Evolutionary conservation across 2,329 filamentous ascomycete species (phyloP), one percentile per base, ranked within the genome.

Genomic region (Neonectria ditissima): DNA sequence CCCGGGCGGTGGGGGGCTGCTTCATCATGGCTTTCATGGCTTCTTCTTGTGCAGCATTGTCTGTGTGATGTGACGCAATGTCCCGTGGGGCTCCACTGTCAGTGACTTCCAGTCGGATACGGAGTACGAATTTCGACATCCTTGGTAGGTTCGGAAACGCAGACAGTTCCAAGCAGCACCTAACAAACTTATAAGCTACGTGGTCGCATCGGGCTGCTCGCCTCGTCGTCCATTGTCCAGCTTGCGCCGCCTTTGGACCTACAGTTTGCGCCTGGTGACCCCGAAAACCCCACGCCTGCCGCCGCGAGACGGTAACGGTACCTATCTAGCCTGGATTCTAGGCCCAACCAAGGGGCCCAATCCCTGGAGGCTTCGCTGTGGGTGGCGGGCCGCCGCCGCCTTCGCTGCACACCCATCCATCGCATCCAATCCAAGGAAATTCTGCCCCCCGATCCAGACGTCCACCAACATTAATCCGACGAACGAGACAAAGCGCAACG

Each of bases 401-500:
- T 39, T 18, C 59, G 20, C 51, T 41, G 39, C 51, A 41, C 58
- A 60, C 44, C 34, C 52, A 51, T 45, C 34, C 52, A 51, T 45
- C 41, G 44, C 44, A 61, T 45, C 44, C 44, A 34, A 16, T 34
- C 32, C 32, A 16, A 37, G 32, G 32, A 37, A 37, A 37, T 16
- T 14, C 32, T 37, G 32, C 48, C 22, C 32, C 34, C 53, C 59
- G 59, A 62, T 53, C 59, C 41, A 53, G 26, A 47, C 39, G 47
- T 47, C 59, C 53, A 47, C 53, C 47, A 56, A 41, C 53, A 62
- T 30, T n/a, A 48, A 55, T 44, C 50, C 45, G 26, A 61, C 59
- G 45, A 56, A 24, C 52, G 44, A 55, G 53, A 56, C 53, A 32
- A 57, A 41, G 60, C 48, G 41, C 60, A 58, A 58, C 48, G 48